A percentile compares a stretch with the other conserved stretches of the same genome.
Conservation (phyloP, 352 stramenopile genomes). For the Plasmopara halstedii region DNA sequence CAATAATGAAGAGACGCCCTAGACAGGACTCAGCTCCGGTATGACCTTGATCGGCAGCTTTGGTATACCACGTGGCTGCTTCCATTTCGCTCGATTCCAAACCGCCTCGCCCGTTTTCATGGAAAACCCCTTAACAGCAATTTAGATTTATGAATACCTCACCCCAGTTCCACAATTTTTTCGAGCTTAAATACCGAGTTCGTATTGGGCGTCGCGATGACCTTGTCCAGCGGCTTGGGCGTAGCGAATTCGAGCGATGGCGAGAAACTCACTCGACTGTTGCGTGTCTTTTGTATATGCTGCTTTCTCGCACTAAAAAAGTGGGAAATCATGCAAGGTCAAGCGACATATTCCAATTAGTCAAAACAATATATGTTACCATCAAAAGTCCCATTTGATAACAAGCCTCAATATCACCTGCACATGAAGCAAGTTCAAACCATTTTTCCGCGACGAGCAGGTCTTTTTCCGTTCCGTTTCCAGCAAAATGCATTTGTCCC, state of each 20-base stretch:
- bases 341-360: neutral
- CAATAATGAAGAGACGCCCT: constrained; percentile 33
- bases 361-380: constrained; percentile 14
- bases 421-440: constrained; percentile 30
- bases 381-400: constrained; percentile 48
- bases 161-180: neutral
- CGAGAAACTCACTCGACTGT: constrained; percentile 32
- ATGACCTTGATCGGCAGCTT: constrained; percentile 45
- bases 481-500: constrained; percentile 51
- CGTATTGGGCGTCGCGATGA: constrained; percentile 46
- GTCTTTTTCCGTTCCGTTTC: constrained; percentile 43
- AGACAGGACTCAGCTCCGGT: constrained; percentile 40
- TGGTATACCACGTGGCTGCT: constrained; percentile 42
- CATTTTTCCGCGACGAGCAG: constrained; percentile 44
- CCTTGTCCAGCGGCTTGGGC: constrained; percentile 44
- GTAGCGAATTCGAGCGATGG: constrained; percentile 33
- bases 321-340: neutral
- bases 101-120: constrained; percentile 25
- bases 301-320: constrained; percentile 43
- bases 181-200: constrained; percentile 35
- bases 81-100: constrained; percentile 9
- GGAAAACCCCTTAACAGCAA: constrained; percentile 19
- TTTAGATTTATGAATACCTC: neutral
- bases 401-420: constrained; percentile 37
- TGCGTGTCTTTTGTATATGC: constrained; percentile 20